These are phyloP conservation scores for Yarrowia sp. DNA, from an alignment of 805 yeast species.

Conservation along the genomic window DNA sequence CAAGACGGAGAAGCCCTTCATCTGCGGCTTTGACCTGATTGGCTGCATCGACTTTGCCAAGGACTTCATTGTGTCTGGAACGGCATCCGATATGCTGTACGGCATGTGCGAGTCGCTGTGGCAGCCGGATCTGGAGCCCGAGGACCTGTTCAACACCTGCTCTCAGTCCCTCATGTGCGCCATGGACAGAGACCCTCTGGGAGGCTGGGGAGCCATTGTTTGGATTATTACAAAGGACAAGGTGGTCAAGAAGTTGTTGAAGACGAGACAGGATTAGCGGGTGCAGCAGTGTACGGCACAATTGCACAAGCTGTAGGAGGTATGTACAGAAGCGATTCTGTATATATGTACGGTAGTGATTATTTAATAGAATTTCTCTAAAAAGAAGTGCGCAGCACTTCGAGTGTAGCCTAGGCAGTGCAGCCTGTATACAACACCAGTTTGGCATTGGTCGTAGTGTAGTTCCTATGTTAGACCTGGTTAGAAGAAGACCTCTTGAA, in stretches of 20 bases:
- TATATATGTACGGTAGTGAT: background rate
- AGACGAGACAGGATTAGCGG: constrained; percentile 86
- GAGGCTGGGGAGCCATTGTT: constrained; percentile 98
- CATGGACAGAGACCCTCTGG: constrained; percentile 93
- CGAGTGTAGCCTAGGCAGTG: too few species aligned
- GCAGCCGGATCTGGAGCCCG: constrained; percentile 91
- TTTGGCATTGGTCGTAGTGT: too few species aligned
- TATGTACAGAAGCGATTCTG: too few species aligned
- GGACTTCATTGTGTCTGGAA: constrained; percentile 93
- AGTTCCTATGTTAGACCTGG: too few species aligned
- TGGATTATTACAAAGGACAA: constrained; percentile 89
- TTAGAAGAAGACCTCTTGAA: too few species aligned
- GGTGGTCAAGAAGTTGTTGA: constrained; percentile 80
- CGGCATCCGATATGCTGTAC: constrained; percentile 92
- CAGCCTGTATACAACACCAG: too few species aligned
- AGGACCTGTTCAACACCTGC: constrained; percentile 91
- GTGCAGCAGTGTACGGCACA: too few species aligned
- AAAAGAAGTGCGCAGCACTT: too few species aligned
- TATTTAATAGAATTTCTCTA: constrained; percentile 8
- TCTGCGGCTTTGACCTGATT: constrained; percentile 93
- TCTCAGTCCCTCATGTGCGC: constrained; percentile 92
- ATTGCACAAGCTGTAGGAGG: too few species aligned
- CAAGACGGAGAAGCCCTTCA: constrained; percentile 77
- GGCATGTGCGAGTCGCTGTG: constrained; percentile 98
- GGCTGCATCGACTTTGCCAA: constrained; percentile 95